Base-by-base conservation (phyloP, 345 rosid genomes). In the Sisymbrium irio region DNA sequence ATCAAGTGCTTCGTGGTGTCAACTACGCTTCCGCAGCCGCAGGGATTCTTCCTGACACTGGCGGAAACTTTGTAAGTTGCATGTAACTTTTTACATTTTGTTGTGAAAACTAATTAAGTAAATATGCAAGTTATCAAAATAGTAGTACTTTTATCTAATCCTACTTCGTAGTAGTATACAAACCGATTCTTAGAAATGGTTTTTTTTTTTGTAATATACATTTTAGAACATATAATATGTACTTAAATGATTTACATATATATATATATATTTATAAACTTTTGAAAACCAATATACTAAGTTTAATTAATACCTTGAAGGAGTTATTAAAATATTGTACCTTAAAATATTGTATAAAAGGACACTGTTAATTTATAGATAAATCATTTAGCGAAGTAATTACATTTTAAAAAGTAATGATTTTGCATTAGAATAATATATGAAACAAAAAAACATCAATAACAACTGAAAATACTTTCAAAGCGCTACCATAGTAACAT, bases 11-110 rank as follows among this genome's bases (percentile, higher is more conserved):
- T 65, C 89, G 84, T 46, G 99, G 97, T 1, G 85, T 90, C 76
- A 95, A 95, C 84, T 95, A 91, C 41, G 99, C 99, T 51, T 95
- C 99, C 9, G 97, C 99, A 0, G 99, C 99, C 5, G 92, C 99
- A 0, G 99, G 99, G 28, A 92, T 95, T 45, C 98, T 95, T 17
- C 97, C 89, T 37, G 74, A 75, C 79, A 95, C 96, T 4, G 99
- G 98, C 74, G 77, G 93, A 81, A 95, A 92, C 77, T 95, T 95
- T 27, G 99, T 95, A 83, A 67, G 60, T 71, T 71, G 71, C 62
- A 62, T 64, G 35, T 32, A 36, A 30, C 19, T 30, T 55, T 55
- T 55, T 30, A n/a, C 20, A 0, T 55, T 25, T 30, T 55, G 39
- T 54, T 54, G 10, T 25, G 57, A 49, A 49, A 22, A 1, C 30